Base-by-base conservation (phyloP, 176 grass and related monocot species). In the Oryza australiensis region DNA sequence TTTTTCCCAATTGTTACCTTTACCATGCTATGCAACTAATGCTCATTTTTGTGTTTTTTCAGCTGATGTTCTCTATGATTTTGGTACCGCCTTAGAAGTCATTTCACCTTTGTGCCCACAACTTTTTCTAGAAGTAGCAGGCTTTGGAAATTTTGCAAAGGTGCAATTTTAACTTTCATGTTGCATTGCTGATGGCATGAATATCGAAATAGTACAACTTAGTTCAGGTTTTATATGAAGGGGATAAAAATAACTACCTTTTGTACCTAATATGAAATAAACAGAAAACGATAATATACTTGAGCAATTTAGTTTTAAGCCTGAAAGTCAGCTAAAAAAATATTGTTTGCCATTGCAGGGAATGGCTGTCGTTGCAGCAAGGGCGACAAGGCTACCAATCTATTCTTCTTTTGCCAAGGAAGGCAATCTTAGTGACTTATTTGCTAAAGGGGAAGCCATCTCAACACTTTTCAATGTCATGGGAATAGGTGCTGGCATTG, bases 371-470 rank as follows among this genome's bases (percentile, higher is more conserved):
- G 93, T 99, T 78, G 96, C 93, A 70, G 91, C 93, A 26, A 86
- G 96, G 84, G 96, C 93, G 11, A 99, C 93, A 66, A 91, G 96
- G 74, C 81, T 99, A 75, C 93, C 93, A 59, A 95, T 99, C 48
- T 99, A 96, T 90, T 95, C 89, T 22, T 99, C 91, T 75, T 99
- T 99, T 87, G 97, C 97, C 5, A 99, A 94, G 85, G 97, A 99
- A 86, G 93, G 97, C 77, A 99, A 99, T 60, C 87, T 99, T 34
- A 99, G 97, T 64, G 97, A 96, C 78, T 88, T 99, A 70, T 95
- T 99, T 88, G 93, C 97, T 51, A 95, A 96, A 94, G 93, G 96
- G 45, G 96, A 99, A 81, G 91, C 96, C 46, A 99, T 99, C 68
- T 96, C 97, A 73, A 99, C 97, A 80, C 87, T 99, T 85, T 95